Evolutionary conservation across 345 rosid genomes (phyloP), one percentile per base, ranked within the genome.

Genomic region (Nasturtium officinale): DNA sequence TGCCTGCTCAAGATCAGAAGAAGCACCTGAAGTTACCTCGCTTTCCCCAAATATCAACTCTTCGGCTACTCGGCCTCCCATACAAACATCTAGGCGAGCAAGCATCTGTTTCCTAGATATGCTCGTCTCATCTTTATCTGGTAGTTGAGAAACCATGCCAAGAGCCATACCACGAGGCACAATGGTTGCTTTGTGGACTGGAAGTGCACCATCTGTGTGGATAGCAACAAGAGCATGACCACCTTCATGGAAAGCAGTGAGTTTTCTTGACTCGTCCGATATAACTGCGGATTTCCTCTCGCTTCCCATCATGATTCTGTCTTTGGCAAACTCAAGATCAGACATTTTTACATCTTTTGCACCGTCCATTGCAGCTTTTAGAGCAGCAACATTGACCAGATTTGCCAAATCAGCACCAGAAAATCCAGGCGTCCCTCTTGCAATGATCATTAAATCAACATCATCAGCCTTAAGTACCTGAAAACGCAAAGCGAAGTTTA

Each of bases 341-440:
- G 77, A 82, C 97, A 92, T 92, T 23, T 86, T 86, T 71, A 95
- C 99, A 13, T 94, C 84, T 73, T 87, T 90, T 54, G 98, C 86
- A 69, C 94, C 98, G 50, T 92, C 99, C 97, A 90, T 90, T 5
- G 99, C 97, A 65, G 98, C 98, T 78, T 95, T 95, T 10, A 92
- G 82, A 60, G 99, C 99, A 61, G 99, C 97, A 60, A 90, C 80
- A 9, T 95, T 95, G 48, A 92, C 87, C 71, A 95, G 64, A 64
- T 91, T 91, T 5, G 99, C 98, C 51, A 91, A 88, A 81, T 95
- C 99, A 61, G 98, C 99, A 17, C 98, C 99, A 1, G 98, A 95
- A 77, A 92, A 95, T 52, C 99, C 97, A 35, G 99, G 97, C 6
- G 98, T 91, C 43, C 96, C 99, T 83, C 98, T 82, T 23, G 99